Evolutionary conservation across 345 rosid genomes (phyloP), one percentile per base, ranked within the genome.

Genomic region (Durio zibethinus): DNA sequence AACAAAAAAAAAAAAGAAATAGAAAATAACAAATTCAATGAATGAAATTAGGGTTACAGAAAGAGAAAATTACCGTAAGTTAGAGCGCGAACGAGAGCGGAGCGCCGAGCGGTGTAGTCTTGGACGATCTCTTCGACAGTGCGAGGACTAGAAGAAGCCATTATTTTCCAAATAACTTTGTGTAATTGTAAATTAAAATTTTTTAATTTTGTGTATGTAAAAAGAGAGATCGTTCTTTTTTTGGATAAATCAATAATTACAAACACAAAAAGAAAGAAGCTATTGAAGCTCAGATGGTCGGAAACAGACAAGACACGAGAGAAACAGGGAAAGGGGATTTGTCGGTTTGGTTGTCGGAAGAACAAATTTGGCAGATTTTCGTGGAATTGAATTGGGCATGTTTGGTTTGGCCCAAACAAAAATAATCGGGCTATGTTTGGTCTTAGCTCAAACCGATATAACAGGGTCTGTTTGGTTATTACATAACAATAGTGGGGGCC

Each of bases 1-100:
- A 67, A 76, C 54, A 35, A 3, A 74, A 72, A 4, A 33, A 7
- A 57, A 60, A 57, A 0, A 6, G 0, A 7, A 2, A 8, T 11
- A 1, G 3, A 14, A 50, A 50, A 50, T 47, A 21, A 59, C 1
- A 31, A 48, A 50, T 40, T 45, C 16, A 54, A 67, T 20, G 18
- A 74, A 42, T 16, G 7, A 66, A 62, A 25, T 52, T 43, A 77
- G 79, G 61, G 74, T 25, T 70, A 60, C 38, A 78, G 7, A 64
- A 60, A 59, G 68, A 61, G 64, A 50, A 21, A 31, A 11, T 21
- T 67, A 97, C 99, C 99, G 83, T 76, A 79, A 75, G 95, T 92
- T 73, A 97, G 93, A 84, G 99, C 99, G 62, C 96, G 96, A 66
- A 94, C 92, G 60, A 97, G 92, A 73, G 87, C 98, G 36, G 88